Evolutionary conservation across 805 yeast genomes (phyloP).

Genomic region (Cyberlindnera maritima): DNA sequence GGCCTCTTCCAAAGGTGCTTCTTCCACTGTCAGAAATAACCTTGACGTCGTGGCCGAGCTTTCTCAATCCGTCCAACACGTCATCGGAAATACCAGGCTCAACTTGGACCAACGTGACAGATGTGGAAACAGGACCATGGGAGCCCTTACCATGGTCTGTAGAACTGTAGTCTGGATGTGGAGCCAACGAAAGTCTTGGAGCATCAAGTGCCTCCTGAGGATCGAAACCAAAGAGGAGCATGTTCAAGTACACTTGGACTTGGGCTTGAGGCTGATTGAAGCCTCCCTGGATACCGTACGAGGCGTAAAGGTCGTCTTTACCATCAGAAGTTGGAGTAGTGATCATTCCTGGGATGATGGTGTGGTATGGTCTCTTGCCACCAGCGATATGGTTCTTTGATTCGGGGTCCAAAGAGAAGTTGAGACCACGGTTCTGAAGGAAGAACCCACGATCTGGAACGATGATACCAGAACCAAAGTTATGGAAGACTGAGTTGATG

Average conservation of each 20-base stretch:
- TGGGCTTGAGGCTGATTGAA: slow-evolving; percentile 87
- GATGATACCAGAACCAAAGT: slow-evolving; percentile 69
- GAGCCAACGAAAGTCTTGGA: slow-evolving; percentile 65
- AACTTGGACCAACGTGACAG: slow-evolving; percentile 54
- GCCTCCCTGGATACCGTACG: slow-evolving; percentile 86
- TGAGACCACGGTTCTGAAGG: slow-evolving; percentile 74
- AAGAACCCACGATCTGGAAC: slow-evolving; percentile 66
- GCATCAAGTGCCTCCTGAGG: slow-evolving; percentile 77
- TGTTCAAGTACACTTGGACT: slow-evolving; percentile 69
- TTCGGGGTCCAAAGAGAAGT: slow-evolving; percentile 59
- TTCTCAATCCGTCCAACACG: slow-evolving; percentile 43
- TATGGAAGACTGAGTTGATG: slow-evolving; percentile 68
- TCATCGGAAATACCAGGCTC: slow-evolving; percentile 61
- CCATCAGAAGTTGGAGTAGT: slow-evolving; percentile 41
- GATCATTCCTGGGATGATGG: slow-evolving; percentile 80
- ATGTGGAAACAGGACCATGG: slow-evolving; percentile 61
- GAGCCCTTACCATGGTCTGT: slow-evolving; percentile 57
- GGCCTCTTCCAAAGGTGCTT: slow-evolving; percentile 64
- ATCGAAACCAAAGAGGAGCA: slow-evolving; percentile 56
- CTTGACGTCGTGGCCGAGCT: slow-evolving; percentile 57
- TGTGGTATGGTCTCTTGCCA: slow-evolving; percentile 74
- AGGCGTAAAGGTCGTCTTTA: slow-evolving; percentile 52
- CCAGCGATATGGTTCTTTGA: slow-evolving; percentile 63
- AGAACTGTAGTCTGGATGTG: slow-evolving; percentile 42
- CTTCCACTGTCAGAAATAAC: slow-evolving; percentile 42